A percentile compares a stretch with the other conserved stretches of the same genome.
phyloP scores from a whole-genome alignment of 495 filamentous ascomycete genomes.

The Chaetomium tenue region DNA sequence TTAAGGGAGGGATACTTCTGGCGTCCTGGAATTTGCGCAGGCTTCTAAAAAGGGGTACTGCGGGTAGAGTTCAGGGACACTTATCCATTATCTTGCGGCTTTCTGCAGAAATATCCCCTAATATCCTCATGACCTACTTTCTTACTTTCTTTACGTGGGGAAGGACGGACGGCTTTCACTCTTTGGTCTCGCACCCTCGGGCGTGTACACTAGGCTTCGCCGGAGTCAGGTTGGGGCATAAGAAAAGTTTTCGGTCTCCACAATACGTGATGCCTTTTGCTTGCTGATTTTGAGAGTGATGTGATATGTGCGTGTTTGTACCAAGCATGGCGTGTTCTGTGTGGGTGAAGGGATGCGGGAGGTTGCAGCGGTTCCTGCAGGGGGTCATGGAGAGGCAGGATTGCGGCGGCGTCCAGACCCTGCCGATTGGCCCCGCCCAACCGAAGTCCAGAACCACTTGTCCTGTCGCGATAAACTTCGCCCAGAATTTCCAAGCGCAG shows the following conservation, averaged over 20 bases:
- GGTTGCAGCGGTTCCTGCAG: conserved; percentile 14
- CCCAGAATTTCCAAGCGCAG: background rate
- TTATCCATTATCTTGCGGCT: conserved; percentile 34
- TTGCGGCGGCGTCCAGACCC: conserved; percentile 3
- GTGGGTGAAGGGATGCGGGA: background rate
- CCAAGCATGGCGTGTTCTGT: background rate
- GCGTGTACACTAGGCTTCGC: conserved; percentile 42
- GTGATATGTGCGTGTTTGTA: background rate
- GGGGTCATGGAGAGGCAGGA: conserved; percentile 12
- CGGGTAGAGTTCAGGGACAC: conserved; percentile 35
- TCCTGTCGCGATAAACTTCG: conserved; percentile 7
- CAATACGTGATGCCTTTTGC: background rate
- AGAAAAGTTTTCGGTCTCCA: conserved; percentile 34
- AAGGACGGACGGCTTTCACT: conserved; percentile 30
- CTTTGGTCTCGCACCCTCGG: conserved; percentile 36
- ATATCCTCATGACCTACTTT: conserved; percentile 35
- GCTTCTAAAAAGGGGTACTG: conserved; percentile 28
- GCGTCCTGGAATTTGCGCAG: conserved; percentile 38
- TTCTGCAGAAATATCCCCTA: conserved; percentile 36
- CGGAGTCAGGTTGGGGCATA: conserved; percentile 30
- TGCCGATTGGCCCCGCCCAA: conserved; percentile 17
- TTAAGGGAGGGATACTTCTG: conserved; percentile 35
- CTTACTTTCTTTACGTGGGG: conserved; percentile 12
- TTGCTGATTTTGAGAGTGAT: background rate
- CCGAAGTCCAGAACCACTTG: conserved; percentile 11